Conservation (phyloP, 2,329 filamentous ascomycete genomes). For the Fusarium verrucosum region DNA sequence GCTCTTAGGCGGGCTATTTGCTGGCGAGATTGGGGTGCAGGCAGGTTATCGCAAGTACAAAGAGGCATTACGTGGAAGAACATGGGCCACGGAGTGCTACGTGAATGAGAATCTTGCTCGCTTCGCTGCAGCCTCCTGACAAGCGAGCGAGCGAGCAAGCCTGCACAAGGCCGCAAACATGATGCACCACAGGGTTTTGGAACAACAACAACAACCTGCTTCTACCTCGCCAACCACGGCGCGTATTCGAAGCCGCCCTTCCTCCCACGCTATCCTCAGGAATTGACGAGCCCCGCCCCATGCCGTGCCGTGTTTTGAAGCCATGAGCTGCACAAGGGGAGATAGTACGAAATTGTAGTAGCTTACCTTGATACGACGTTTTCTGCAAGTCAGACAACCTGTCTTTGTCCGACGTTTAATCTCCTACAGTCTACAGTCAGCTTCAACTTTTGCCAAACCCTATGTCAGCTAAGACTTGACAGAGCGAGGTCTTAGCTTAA, state of each 20-base stretch:
- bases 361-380: slow-evolving; percentile 69
- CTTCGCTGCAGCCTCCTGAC: slow-evolving; percentile 32
- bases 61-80: slow-evolving; percentile 34
- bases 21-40: neutral
- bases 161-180: slow-evolving; percentile 32
- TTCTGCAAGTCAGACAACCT: slow-evolving; percentile 69
- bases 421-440: slow-evolving; percentile 55
- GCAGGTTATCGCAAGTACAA: slow-evolving; percentile 15
- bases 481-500: neutral
- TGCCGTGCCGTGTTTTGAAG: slow-evolving; percentile 4
- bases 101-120: slow-evolving; percentile 32
- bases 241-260: slow-evolving; percentile 22
- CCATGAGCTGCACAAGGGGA: slow-evolving; percentile 16
- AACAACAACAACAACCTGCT: slow-evolving; percentile 15
- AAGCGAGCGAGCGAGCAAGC: slow-evolving; percentile 29
- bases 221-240: slow-evolving; percentile 17
- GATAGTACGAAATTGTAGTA: slow-evolving; percentile 38
- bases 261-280: slow-evolving; percentile 21
- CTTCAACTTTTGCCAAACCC: slow-evolving; percentile 14
- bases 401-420: slow-evolving; percentile 72
- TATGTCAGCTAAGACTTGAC: neutral
- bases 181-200: slow-evolving; percentile 31
- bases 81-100: slow-evolving; percentile 38
- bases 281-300: slow-evolving; percentile 15
- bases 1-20: slow-evolving; percentile 3